These are phyloP conservation scores for Chlorella sp. DNA, from an alignment of 139 green algal genomes.

Conservation along the genomic window DNA sequence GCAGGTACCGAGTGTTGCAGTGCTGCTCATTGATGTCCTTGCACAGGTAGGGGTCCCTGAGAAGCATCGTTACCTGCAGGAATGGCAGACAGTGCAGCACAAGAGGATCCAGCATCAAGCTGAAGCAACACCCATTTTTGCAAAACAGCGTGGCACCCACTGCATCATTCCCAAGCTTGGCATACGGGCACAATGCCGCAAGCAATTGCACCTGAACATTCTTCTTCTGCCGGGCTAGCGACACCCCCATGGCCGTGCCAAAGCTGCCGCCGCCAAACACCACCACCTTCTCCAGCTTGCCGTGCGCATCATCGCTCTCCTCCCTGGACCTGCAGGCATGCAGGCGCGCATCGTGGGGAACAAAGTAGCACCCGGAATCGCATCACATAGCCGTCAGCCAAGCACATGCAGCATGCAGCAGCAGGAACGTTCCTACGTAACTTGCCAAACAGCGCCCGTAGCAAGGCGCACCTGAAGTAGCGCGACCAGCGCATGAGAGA, in stretches of 20 bases:
- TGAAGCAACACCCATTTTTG: background rate
- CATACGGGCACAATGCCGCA: too few relatives aligned
- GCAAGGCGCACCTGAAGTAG: slow-evolving; percentile 44
- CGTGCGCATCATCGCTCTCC: background rate
- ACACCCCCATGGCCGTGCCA: slow-evolving; percentile 92
- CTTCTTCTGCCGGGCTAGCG: slow-evolving; percentile 86
- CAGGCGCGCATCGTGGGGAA: too few relatives aligned
- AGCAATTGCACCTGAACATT: slow-evolving; percentile 72
- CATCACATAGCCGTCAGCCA: background rate
- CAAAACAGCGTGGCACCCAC: background rate
- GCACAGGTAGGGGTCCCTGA: slow-evolving; percentile 84
- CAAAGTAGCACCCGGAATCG: too few relatives aligned
- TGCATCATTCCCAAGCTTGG: too few relatives aligned
- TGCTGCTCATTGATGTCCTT: slow-evolving; percentile 91
- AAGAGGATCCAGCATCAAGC: background rate
- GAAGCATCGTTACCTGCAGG: slow-evolving; percentile 63
- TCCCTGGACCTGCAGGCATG: slow-evolving; percentile 5
- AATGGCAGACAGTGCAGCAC: background rate
- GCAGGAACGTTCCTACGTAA: background rate
- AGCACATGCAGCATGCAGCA: background rate
- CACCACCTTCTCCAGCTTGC: slow-evolving; percentile 78
- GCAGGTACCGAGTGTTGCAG: slow-evolving; percentile 88
- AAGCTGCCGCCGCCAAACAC: slow-evolving; percentile 98
- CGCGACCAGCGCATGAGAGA: slow-evolving; percentile 92
- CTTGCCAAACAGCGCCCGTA: background rate